Conservation (phyloP, 768 basidiomycete species). For the Phaffia tasmanica region DNA sequence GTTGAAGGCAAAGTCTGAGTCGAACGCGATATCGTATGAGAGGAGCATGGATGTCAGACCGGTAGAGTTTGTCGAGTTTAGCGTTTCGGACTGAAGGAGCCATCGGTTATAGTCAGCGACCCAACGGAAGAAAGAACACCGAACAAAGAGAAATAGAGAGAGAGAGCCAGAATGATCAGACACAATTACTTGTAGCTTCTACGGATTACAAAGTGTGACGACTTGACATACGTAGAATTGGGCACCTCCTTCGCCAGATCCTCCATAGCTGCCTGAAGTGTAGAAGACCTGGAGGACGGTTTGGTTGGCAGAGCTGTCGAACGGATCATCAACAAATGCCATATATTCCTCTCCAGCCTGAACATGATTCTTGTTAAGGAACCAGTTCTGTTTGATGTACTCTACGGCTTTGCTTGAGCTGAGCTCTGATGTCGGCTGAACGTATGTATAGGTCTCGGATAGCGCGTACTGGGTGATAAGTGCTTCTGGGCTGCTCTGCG, state of each 20-base stretch:
- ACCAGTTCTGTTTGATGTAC: conserved; percentile 51
- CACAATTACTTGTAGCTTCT: too few relatives aligned
- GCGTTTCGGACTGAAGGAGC: conserved; percentile 31
- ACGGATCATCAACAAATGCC: conserved; percentile 57
- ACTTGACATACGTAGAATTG: conserved; percentile 45
- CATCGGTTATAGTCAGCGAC: not conserved
- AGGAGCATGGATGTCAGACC: conserved; percentile 54
- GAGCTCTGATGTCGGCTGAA: conserved; percentile 56
- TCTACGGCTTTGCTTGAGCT: conserved; percentile 45
- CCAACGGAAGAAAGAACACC: too few relatives aligned
- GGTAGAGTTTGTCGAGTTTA: conserved; percentile 55
- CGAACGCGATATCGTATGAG: conserved; percentile 65
- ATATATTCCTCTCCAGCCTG: conserved; percentile 41
- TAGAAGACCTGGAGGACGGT: conserved; percentile 55
- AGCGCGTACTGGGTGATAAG: conserved; percentile 49
- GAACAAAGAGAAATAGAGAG: not conserved
- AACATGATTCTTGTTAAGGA: conserved; percentile 46
- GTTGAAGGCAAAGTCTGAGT: conserved; percentile 55
- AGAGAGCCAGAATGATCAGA: too few relatives aligned
- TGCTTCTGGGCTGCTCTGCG: too few relatives aligned
- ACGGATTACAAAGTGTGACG: not conserved
- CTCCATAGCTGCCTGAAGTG: conserved; percentile 47
- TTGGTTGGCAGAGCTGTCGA: conserved; percentile 43
- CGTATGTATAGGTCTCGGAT: conserved; percentile 51
- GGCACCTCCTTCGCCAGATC: conserved; percentile 51